Conservation (phyloP, 352 stramenopile species). For the Phytophthora macrochlamydospora region DNA sequence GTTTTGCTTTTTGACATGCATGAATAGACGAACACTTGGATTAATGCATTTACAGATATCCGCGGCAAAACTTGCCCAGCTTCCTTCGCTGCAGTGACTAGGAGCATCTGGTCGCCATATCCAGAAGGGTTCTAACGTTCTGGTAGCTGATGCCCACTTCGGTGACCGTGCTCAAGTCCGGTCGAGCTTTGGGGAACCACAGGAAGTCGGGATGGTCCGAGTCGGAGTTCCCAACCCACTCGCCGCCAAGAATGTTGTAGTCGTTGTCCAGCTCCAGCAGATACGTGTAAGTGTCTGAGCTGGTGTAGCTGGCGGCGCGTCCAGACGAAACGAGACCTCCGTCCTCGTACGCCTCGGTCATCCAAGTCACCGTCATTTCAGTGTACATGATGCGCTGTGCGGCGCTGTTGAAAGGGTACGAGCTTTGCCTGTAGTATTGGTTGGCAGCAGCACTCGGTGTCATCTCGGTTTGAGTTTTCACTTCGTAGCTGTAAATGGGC, state of each 20-base stretch:
- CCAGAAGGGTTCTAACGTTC: conserved; percentile 31
- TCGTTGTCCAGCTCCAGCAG: conserved; percentile 45
- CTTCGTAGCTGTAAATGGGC: conserved; percentile 56
- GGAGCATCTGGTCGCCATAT: conserved; percentile 30
- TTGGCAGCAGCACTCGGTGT: conserved; percentile 35
- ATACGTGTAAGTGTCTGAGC: conserved; percentile 40
- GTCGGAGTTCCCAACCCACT: conserved; percentile 42
- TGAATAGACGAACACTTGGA: conserved; percentile 1
- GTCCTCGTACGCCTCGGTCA: conserved; percentile 48
- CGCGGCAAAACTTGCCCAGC: neutral
- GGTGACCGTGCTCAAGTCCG: conserved; percentile 33
- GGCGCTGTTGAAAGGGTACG: conserved; percentile 56
- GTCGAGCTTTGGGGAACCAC: conserved; percentile 34
- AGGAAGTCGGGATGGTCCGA: conserved; percentile 49
- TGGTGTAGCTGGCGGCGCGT: conserved; percentile 27
- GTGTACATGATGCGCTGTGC: conserved; percentile 48
- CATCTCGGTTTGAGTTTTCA: conserved; percentile 39
- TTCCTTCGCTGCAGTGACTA: conserved; percentile 6
- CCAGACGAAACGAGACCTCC: conserved; percentile 38
- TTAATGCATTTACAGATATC: neutral
- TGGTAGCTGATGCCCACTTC: conserved; percentile 38
- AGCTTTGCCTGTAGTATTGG: conserved; percentile 36
- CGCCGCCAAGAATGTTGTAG: conserved; percentile 47
- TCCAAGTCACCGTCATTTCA: conserved; percentile 49
- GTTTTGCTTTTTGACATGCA: neutral